These are phyloP conservation scores for Phoenix roebelenii DNA, from an alignment of 176 grass and related monocot species.

Conservation along the genomic window DNA sequence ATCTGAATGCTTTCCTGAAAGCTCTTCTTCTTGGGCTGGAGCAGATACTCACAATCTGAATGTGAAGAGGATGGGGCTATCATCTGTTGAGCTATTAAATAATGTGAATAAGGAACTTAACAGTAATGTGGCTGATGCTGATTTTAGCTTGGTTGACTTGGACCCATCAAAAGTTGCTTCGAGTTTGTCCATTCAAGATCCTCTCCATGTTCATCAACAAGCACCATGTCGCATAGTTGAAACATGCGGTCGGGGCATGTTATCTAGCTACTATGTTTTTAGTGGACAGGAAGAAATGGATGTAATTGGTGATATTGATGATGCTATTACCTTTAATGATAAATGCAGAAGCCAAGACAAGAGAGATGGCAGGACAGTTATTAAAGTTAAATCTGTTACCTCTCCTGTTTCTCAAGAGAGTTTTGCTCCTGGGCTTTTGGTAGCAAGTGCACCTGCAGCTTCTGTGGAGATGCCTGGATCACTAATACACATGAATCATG, in stretches of 20 bases:
- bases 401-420: slow-evolving; percentile 25
- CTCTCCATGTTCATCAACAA: neutral
- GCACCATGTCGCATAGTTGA: slow-evolving; percentile 3
- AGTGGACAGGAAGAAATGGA: slow-evolving; percentile 25
- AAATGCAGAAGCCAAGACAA: slow-evolving; percentile 24
- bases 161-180: slow-evolving; percentile 3
- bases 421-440: slow-evolving; percentile 24
- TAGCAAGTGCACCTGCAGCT: slow-evolving; percentile 7
- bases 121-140: slow-evolving; percentile 18
- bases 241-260: neutral
- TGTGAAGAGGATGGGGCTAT: slow-evolving; percentile 16
- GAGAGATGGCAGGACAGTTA: slow-evolving; percentile 12
- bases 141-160: neutral
- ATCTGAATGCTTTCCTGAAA: slow-evolving; percentile 3
- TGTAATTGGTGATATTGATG: slow-evolving; percentile 29
- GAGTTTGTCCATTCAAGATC: neutral
- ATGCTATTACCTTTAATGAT: slow-evolving; percentile 39
- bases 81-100: slow-evolving; percentile 8
- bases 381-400: slow-evolving; percentile 12
- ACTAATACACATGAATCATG: slow-evolving; percentile 26
- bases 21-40: neutral
- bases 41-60: slow-evolving; percentile 15
- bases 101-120: neutral
- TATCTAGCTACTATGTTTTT: neutral
- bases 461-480: slow-evolving; percentile 12